These are phyloP conservation scores for Sclerotinia spermophila DNA, from an alignment of 2,329 filamentous ascomycete species.

Conservation along the genomic window DNA sequence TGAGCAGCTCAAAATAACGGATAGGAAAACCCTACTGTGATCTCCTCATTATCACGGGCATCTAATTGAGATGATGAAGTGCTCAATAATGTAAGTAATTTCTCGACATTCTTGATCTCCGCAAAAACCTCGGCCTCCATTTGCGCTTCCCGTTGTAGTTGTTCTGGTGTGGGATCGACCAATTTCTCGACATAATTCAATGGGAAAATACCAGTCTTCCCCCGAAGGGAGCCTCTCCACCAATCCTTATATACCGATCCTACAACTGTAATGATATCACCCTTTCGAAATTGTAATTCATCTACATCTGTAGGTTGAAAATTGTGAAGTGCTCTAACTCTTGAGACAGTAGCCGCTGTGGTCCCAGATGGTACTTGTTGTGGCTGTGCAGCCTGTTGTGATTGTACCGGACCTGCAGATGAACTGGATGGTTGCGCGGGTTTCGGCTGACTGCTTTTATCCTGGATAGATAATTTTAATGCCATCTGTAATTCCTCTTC, in stretches of 20 bases:
- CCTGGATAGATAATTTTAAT: constrained; percentile 84
- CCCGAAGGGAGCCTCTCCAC: constrained; percentile 95
- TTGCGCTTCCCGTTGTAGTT: constrained; percentile 90
- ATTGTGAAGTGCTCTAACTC: constrained; percentile 89
- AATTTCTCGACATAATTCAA: constrained; percentile 99
- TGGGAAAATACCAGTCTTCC: constrained; percentile 95
- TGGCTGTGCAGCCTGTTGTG: constrained; percentile 42
- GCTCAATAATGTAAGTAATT: constrained; percentile 83
- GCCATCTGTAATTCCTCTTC: constrained; percentile 98
- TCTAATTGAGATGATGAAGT: constrained; percentile 76
- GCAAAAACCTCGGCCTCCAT: constrained; percentile 84
- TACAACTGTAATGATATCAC: constrained; percentile 93
- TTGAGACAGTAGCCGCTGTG: constrained; percentile 91
- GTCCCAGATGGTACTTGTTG: constrained; percentile 72
- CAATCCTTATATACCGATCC: constrained; percentile 99
- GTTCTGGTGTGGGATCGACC: constrained; percentile 88
- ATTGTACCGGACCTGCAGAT: constrained; percentile 40
- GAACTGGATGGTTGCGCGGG: constrained; percentile 38
- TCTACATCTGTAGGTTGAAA: constrained; percentile 92
- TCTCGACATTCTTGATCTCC: constrained; percentile 74
- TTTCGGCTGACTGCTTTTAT: constrained; percentile 62
- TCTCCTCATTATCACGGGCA: constrained; percentile 94
- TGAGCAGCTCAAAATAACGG: neutral
- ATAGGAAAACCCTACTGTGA: constrained; percentile 58
- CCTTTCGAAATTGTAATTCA: constrained; percentile 93